Evolutionary conservation across 164 flowering plant genomes (phyloP), one percentile per base, ranked within the genome.

Genomic region (Annona cherimola): DNA sequence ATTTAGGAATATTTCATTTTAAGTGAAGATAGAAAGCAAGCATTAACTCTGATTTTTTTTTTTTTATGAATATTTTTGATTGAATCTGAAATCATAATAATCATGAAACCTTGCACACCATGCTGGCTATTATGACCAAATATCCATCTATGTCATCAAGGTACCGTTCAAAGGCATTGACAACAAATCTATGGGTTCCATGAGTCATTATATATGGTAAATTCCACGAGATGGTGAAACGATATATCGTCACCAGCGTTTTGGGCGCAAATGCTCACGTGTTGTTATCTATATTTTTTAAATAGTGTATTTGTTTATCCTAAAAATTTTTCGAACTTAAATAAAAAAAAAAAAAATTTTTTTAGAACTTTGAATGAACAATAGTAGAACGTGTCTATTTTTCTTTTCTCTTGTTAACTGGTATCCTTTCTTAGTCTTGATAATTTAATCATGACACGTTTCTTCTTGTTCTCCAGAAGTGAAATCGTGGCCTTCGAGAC

Each of bases 201-300:
- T 76, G 42, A 91, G 99, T 81, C 97, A 96, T 80, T n/a, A n/a
- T n/a, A n/a, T 92, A 93, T 66, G 69, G 84, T 43, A 95, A 90
- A n/a, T 92, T 89, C 77, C 92, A 96, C 83, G 90, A 86, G 81
- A 78, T 77, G 71, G 84, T 77, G 5, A 96, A 93, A 73, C 80
- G 85, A 20, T 59, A 76, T 67, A 42, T 93, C 44, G 78, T 96
- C 43, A 64, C 86, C n/a, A 79, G 84, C 76, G 70, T 88, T 73
- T 71, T 96, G 78, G 96, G 96, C 61, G 72, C 94, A 40, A 83
- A 68, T 82, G 97, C 99, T 77, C 98, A 91, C 98, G 99, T 95
- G 74, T 66, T 43, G 57, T n/a, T 43, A 70, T 26, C 45, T 60
- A 41, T 35, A 16, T n/a, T 4, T 50, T 50, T 18, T 42, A n/a